A percentile compares a stretch with the other conserved stretches of the same genome.
Evolutionary conservation across 495 filamentous ascomycete genomes (phyloP).

Genomic region (Talaromyces proteolyticus): DNA sequence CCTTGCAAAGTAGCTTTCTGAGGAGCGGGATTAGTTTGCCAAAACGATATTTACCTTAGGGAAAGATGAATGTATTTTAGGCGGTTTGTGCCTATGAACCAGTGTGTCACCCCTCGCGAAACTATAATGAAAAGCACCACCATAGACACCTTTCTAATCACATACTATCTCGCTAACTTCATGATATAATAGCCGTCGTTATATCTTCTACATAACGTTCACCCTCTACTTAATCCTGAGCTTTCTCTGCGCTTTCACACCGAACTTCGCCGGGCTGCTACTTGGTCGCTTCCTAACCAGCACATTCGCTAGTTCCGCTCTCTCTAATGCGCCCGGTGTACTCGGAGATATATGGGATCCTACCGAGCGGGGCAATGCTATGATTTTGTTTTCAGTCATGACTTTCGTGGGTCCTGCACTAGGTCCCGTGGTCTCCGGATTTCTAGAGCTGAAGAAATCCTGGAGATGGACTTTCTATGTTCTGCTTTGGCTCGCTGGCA

Average conservation of each 20-base stretch:
- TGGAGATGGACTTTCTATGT: slow-evolving; percentile 41
- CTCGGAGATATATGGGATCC: slow-evolving; percentile 45
- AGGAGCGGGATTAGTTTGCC: no score
- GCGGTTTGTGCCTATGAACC: no score
- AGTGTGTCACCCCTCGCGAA: no score
- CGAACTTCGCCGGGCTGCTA: slow-evolving; percentile 36
- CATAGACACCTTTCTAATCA: neutral
- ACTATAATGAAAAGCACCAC: no score
- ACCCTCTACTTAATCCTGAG: slow-evolving; percentile 34
- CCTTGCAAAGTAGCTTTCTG: no score
- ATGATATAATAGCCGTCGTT: slow-evolving; percentile 22
- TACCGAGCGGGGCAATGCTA: slow-evolving; percentile 38
- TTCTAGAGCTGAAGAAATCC: slow-evolving; percentile 28
- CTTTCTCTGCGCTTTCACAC: slow-evolving; percentile 43
- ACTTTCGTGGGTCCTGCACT: slow-evolving; percentile 20
- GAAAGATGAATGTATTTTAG: no score
- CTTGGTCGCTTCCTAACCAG: slow-evolving; percentile 41
- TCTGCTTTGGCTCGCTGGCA: slow-evolving; percentile 27
- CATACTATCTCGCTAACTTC: neutral
- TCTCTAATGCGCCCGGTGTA: slow-evolving; percentile 38
- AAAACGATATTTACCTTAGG: no score
- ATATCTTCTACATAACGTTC: slow-evolving; percentile 36
- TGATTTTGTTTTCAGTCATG: slow-evolving; percentile 20
- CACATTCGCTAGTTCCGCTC: slow-evolving; percentile 39
- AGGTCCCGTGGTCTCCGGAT: slow-evolving; percentile 26